Conservation (phyloP, 805 yeast species). For the Candida railenensis region DNA sequence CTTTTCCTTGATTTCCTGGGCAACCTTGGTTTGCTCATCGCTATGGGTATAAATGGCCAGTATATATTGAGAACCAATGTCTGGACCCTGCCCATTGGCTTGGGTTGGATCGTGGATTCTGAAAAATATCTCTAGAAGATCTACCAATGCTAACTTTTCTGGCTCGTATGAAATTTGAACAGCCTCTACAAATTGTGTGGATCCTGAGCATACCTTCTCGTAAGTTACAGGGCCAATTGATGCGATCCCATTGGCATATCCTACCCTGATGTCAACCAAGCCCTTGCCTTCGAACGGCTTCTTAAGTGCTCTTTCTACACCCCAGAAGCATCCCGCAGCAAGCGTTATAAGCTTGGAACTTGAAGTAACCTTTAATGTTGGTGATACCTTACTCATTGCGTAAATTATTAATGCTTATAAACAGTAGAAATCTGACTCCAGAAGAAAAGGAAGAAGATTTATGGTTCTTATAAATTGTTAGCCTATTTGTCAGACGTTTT, state of each 20-base stretch:
- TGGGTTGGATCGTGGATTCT: constrained; percentile 95
- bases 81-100: constrained; percentile 80
- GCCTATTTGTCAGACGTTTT: background rate
- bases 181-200: constrained; percentile 79
- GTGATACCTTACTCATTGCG: constrained; percentile 22
- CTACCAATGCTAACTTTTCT: constrained; percentile 50
- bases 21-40: constrained; percentile 47
- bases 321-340: constrained; percentile 81
- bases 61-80: constrained; percentile 86
- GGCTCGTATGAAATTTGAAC: constrained; percentile 85
- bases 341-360: constrained; percentile 38
- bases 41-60: constrained; percentile 72
- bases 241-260: constrained; percentile 86
- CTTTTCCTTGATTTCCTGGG: constrained; percentile 45
- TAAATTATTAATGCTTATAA: background rate
- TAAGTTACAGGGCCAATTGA: constrained; percentile 44
- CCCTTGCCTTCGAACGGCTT: constrained; percentile 67
- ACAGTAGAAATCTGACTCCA: background rate
- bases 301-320: constrained; percentile 79
- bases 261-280: constrained; percentile 76
- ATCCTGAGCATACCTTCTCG: constrained; percentile 70
- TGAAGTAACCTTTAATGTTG: constrained; percentile 32
- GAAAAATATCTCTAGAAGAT: constrained; percentile 80
- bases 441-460: background rate
- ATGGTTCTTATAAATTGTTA: no score